These are phyloP conservation scores for Apium graveolens DNA, from an alignment of 129 eudicot species.

Conservation along the genomic window DNA sequence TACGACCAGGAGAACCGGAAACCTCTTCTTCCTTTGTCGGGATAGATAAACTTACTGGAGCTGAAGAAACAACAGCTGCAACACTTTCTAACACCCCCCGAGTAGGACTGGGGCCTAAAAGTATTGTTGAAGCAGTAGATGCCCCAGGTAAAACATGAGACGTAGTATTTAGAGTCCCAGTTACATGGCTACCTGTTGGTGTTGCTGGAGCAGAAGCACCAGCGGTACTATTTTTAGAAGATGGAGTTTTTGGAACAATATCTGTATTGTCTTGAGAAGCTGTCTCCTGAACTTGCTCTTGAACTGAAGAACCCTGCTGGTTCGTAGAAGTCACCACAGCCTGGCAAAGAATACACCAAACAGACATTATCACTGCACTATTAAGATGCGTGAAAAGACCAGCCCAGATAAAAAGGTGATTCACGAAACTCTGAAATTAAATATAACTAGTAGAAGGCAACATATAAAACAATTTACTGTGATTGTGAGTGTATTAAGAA, in stretches of 20 bases:
- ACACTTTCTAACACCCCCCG: constrained; percentile 34
- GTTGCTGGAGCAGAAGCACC: constrained; percentile 55
- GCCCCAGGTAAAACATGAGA: constrained; percentile 14
- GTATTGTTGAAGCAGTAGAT: constrained; percentile 30
- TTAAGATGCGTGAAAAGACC: too few species aligned
- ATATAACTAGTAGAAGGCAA: background rate
- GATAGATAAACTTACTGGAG: constrained; percentile 41
- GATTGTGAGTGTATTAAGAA: background rate
- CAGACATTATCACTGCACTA: background rate
- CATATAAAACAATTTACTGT: background rate
- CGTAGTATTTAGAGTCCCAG: constrained; percentile 25
- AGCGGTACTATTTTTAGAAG: constrained; percentile 49
- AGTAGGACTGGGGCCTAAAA: constrained; percentile 34
- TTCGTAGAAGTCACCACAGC: constrained; percentile 28
- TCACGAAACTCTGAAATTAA: too few species aligned
- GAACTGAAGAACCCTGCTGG: constrained; percentile 41
- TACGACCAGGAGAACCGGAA: constrained; percentile 53
- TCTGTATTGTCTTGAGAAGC: constrained; percentile 63
- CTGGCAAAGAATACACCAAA: constrained; percentile 21
- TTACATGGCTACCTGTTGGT: constrained; percentile 48
- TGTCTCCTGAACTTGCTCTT: constrained; percentile 63
- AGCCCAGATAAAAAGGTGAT: background rate
- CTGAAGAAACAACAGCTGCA: constrained; percentile 35
- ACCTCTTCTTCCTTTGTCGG: constrained; percentile 63
- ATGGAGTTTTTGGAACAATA: constrained; percentile 58